Percentiles rank a stretch among this genome's conserved stretches.
These are phyloP conservation scores for Pythium rhizo-oryzae DNA, from an alignment of 352 stramenopile species.

Conservation along the genomic window DNA sequence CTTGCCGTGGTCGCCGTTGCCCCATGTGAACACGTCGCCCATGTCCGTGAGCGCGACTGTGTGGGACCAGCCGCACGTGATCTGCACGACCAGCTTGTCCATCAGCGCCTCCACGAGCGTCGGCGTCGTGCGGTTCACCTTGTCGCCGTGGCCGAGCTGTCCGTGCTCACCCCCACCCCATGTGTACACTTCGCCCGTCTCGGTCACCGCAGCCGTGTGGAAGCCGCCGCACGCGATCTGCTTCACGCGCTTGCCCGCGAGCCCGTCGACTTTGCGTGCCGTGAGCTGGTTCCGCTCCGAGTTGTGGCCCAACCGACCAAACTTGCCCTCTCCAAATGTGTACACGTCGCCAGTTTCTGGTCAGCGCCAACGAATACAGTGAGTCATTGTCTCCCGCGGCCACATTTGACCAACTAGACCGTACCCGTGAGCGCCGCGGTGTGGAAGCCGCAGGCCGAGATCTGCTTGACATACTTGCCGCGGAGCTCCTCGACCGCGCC, in stretches of 20 bases:
- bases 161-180: conserved; percentile 93
- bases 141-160: conserved; percentile 97
- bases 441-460: conserved; percentile 89
- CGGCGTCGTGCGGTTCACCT: conserved; percentile 94
- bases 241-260: conserved; percentile 77
- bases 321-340: conserved; percentile 94
- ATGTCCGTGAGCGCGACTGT: conserved; percentile 93
- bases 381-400: no score
- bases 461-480: conserved; percentile 88
- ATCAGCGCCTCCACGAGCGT: conserved; percentile 91
- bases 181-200: conserved; percentile 86
- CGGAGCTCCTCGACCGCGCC: conserved; percentile 89
- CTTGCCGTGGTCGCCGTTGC: conserved; percentile 94
- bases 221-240: conserved; percentile 90
- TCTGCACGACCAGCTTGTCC: conserved; percentile 91
- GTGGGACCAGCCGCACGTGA: conserved; percentile 97
- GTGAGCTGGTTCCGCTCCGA: conserved; percentile 84
- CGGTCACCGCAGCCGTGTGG: conserved; percentile 84
- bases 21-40: conserved; percentile 94
- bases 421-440: conserved; percentile 75
- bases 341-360: conserved; percentile 91
- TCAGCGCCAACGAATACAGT: neutral
- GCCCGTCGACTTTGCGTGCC: conserved; percentile 67
- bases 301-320: conserved; percentile 83
- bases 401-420: no score